phyloP scores from a whole-genome alignment of 164 flowering plant species.

The Vitis rotundifolia region DNA sequence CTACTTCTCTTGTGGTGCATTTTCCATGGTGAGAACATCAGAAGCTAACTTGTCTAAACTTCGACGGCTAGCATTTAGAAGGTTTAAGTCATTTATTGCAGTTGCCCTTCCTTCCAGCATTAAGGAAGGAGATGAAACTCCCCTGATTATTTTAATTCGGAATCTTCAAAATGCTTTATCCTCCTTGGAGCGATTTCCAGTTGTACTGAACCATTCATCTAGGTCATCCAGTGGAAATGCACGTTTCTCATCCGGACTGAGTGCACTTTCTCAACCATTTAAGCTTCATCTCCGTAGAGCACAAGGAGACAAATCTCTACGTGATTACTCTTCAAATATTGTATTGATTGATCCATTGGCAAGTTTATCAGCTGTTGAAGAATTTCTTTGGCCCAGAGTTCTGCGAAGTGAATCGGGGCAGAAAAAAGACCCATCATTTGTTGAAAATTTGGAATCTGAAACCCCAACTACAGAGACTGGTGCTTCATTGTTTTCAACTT shows the following conservation, averaged over 20 bases:
- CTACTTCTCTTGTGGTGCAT: slow-evolving; percentile 89
- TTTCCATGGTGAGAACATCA: slow-evolving; percentile 73
- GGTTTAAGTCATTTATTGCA: slow-evolving; percentile 76
- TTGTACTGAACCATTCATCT: slow-evolving; percentile 82
- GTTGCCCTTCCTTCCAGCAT: slow-evolving; percentile 63
- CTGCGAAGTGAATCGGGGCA: slow-evolving; percentile 77
- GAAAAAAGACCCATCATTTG: slow-evolving; percentile 51
- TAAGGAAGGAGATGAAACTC: slow-evolving; percentile 45
- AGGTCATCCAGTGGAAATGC: slow-evolving; percentile 77
- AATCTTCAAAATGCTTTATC: slow-evolving; percentile 94
- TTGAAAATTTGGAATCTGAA: slow-evolving; percentile 66
- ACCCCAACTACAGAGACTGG: slow-evolving; percentile 61
- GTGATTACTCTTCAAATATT: slow-evolving; percentile 94
- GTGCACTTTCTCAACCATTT: slow-evolving; percentile 90
- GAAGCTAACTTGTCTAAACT: slow-evolving; percentile 70
- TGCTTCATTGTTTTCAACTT: slow-evolving; percentile 61
- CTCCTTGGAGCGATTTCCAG: slow-evolving; percentile 93
- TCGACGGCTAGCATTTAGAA: slow-evolving; percentile 73
- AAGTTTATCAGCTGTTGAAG: slow-evolving; percentile 95
- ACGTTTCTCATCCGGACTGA: slow-evolving; percentile 86
- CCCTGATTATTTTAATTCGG: slow-evolving; percentile 82
- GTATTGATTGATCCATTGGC: slow-evolving; percentile 94
- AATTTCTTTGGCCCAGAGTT: slow-evolving; percentile 94
- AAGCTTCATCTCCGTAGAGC: slow-evolving; percentile 94
- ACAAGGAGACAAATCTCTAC: slow-evolving; percentile 85